Percentiles rank a stretch among this genome's conserved stretches.
These are phyloP conservation scores for Magnaporthales sp. DNA, from an alignment of 2,329 filamentous ascomycete genomes.

Conservation along the genomic window DNA sequence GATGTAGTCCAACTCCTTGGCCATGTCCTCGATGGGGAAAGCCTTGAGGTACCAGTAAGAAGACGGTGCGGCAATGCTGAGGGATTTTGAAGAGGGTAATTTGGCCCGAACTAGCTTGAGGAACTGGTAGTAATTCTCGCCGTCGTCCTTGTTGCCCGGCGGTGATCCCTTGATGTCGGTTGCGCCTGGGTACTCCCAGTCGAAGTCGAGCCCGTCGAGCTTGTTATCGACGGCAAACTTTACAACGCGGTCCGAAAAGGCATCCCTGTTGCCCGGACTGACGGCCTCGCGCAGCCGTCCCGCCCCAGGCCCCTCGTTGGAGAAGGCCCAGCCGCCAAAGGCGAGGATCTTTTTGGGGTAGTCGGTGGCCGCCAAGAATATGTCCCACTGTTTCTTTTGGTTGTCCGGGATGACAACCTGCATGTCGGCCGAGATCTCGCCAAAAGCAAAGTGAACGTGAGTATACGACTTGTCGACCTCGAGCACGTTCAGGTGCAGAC, in stretches of 20 bases:
- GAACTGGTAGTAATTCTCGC: conserved; percentile 21
- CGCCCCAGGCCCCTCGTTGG: conserved; percentile 25
- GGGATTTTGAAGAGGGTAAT: conserved; percentile 12
- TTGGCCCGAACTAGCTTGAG: conserved; percentile 15
- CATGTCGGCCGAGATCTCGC: conserved; percentile 12
- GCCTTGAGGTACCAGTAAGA: conserved; percentile 23
- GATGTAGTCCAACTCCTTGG: conserved; percentile 21
- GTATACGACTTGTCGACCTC: conserved; percentile 19
- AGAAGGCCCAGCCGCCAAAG: conserved; percentile 36
- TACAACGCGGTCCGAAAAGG: conserved; percentile 8
- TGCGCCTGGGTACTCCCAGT: conserved; percentile 11
- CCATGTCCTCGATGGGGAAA: conserved; percentile 21
- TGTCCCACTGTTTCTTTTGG: conserved; percentile 18
- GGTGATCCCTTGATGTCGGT: conserved; percentile 10
- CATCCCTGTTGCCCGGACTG: conserved; percentile 7
- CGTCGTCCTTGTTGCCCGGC: conserved; percentile 14
- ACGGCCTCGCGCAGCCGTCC: conserved; percentile 22
- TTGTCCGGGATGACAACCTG: conserved; percentile 13
- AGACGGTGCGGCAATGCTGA: conserved; percentile 18
- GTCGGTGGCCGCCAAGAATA: conserved; percentile 24
- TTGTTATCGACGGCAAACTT: conserved; percentile 6
- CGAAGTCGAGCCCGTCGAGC: conserved; percentile 9
- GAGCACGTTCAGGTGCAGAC: conserved; percentile 21
- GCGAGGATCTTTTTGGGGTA: conserved; percentile 26
- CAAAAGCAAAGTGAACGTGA: conserved; percentile 25